phyloP scores from a whole-genome alignment of 495 filamentous ascomycete genomes.

The Penicillium atrosanguineum region DNA sequence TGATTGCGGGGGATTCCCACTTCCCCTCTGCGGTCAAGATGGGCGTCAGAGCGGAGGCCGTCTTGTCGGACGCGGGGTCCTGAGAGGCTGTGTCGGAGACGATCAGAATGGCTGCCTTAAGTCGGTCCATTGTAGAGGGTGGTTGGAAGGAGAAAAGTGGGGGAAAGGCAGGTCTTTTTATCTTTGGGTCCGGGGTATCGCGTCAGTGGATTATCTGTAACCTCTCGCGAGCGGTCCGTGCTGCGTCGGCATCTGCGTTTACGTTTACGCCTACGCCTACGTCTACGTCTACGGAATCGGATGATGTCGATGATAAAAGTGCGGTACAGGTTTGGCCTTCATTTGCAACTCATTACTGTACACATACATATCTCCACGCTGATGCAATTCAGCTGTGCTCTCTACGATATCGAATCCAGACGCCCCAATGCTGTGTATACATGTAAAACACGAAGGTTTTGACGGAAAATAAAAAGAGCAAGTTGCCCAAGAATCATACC shows the following conservation, averaged over 20 bases:
- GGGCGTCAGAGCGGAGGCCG: constrained; percentile 59
- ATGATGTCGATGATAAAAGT: background rate
- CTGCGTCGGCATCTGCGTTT: background rate
- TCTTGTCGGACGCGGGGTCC: constrained; percentile 77
- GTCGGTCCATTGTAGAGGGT: constrained; percentile 19
- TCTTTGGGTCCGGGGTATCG: constrained; percentile 15
- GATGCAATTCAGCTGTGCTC: constrained; percentile 29
- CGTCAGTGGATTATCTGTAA: constrained; percentile 11
- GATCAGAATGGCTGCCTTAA: constrained; percentile 69
- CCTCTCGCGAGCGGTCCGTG: constrained; percentile 15
- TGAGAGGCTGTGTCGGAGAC: constrained; percentile 89
- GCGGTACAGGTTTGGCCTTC: background rate
- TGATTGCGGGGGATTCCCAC: constrained; percentile 67
- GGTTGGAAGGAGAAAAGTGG: constrained; percentile 15
- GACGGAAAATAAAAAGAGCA: constrained; percentile 18
- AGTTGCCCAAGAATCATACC: constrained; percentile 12
- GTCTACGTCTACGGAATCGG: background rate
- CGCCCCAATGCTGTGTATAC: constrained; percentile 46
- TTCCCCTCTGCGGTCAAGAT: constrained; percentile 64
- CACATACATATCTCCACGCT: constrained; percentile 30
- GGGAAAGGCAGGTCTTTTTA: background rate
- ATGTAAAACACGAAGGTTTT: constrained; percentile 5
- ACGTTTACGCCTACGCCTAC: background rate
- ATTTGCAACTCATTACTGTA: constrained; percentile 34
- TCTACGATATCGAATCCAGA: constrained; percentile 40